Conservation (phyloP, 768 basidiomycete species). For the Saitozyma sp. region DNA sequence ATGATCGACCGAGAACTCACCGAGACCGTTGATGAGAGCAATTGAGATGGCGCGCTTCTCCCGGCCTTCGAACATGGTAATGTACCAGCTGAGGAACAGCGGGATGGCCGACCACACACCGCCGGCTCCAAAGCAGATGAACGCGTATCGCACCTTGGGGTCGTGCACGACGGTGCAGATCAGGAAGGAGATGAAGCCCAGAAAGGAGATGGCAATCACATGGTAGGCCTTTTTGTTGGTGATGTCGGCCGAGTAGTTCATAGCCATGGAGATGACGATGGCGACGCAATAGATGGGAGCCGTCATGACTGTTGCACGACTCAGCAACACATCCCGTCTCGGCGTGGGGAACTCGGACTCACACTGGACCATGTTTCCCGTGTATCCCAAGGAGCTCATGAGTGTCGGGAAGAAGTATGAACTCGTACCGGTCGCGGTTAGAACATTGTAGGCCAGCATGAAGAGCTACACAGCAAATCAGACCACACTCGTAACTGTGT, state of each 20-base stretch:
- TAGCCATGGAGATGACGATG: constrained; percentile 34
- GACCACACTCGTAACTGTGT: too few species aligned
- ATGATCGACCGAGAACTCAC: too few species aligned
- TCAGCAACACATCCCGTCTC: background rate
- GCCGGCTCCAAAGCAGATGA: constrained; percentile 51
- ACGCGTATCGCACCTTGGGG: constrained; percentile 37
- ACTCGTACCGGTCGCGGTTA: too few species aligned
- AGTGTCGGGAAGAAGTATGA: too few species aligned
- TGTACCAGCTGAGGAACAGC: constrained; percentile 44
- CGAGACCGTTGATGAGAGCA: constrained; percentile 49
- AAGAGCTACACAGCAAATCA: too few species aligned
- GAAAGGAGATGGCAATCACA: constrained; percentile 28
- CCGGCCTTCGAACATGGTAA: constrained; percentile 48
- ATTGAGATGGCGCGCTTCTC: constrained; percentile 49
- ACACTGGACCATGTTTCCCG: constrained; percentile 42
- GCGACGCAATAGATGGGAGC: constrained; percentile 48
- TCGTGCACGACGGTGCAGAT: constrained; percentile 39
- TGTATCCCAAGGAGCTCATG: constrained; percentile 45
- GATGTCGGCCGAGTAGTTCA: constrained; percentile 40
- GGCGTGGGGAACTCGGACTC: constrained; percentile 6
- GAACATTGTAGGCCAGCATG: too few species aligned
- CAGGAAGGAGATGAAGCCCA: constrained; percentile 37
- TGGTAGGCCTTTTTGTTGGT: constrained; percentile 46
- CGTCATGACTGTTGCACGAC: constrained; percentile 43
- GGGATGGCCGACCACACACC: constrained; percentile 51